phyloP scores from a whole-genome alignment of 2,329 filamentous ascomycete species.

The Herpotrichia juniperi region DNA sequence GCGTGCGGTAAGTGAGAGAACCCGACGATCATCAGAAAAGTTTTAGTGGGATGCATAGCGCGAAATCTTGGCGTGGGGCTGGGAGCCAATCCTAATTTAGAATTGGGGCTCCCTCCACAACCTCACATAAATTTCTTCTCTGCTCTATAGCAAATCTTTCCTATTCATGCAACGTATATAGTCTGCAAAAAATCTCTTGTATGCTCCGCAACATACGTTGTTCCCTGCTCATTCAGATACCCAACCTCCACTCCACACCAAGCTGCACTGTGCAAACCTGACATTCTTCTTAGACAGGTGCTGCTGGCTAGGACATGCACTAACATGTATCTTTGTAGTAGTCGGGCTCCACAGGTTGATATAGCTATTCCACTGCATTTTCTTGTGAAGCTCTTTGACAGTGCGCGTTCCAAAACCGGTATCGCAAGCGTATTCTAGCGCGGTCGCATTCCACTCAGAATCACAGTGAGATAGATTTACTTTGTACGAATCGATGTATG shows the following conservation, averaged over 20 bases:
- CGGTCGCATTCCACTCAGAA: background rate
- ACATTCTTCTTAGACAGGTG: background rate
- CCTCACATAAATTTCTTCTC: too few species aligned
- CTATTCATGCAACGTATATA: too few species aligned
- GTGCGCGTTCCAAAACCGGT: background rate
- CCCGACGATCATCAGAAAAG: background rate
- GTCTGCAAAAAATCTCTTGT: too few species aligned
- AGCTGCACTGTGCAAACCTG: background rate
- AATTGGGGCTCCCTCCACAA: too few species aligned
- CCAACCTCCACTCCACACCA: slow-evolving; percentile 1
- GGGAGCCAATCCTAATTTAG: too few species aligned
- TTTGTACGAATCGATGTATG: slow-evolving; percentile 2
- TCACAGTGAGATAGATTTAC: background rate
- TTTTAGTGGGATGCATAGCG: background rate
- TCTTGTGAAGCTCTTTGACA: background rate
- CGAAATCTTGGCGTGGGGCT: too few species aligned
- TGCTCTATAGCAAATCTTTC: too few species aligned
- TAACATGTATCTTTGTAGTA: background rate
- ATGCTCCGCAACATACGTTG: too few species aligned
- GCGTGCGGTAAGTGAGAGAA: background rate
- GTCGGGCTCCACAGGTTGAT: background rate
- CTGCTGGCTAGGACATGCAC: background rate
- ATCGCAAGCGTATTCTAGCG: background rate
- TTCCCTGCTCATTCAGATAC: too few species aligned
- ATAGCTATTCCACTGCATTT: background rate